Evolutionary conservation across 345 rosid species (phyloP), one percentile per base, ranked within the genome.

Genomic region (Carallia brachiata): DNA sequence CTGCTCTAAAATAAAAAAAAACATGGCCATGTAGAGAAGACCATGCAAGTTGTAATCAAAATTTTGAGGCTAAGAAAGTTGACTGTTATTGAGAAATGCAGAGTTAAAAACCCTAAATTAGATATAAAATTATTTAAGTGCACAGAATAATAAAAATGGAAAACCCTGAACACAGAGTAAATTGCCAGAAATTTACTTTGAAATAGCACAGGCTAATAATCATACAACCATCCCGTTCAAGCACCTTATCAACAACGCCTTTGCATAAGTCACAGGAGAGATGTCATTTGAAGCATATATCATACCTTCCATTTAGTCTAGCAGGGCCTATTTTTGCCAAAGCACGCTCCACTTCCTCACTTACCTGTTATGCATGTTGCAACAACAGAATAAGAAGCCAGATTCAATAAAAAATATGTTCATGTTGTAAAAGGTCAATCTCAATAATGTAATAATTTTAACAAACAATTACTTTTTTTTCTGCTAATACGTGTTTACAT

Each of bases 261-360:
- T 12, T 44, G 12, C 5, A 3, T 12, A 44, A 44, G 50, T 44
- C 50, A 44, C 50, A 44, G 12, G 5, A 44, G 50, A 44, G 5
- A 16, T 12, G 16, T 12, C 15, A 16, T 12, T 19, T 9, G 39
- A 54, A 39, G 30, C 30, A 65, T 39, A 62, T 61, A 18, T 63
- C 30, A 15, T 80, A 90, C 99, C 94, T 85, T 84, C 96, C 93
- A 81, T 72, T 86, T 74, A 92, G 82, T 83, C 98, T 86, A 68
- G 99, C 84, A 77, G 98, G 96, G 32, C 90, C 99, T 73, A 92
- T 36, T 84, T 89, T 95, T 15, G 99, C 92, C 71, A 95, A 87
- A 80, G 99, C 99, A 69, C 99, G 97, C 78, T 95, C 99, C 39
- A 95, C 97, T 78, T 95, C 99, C 80, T 95, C 99, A 18, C 99